Conservation (phyloP, 805 yeast species). For the Lipomyces japonicus region DNA sequence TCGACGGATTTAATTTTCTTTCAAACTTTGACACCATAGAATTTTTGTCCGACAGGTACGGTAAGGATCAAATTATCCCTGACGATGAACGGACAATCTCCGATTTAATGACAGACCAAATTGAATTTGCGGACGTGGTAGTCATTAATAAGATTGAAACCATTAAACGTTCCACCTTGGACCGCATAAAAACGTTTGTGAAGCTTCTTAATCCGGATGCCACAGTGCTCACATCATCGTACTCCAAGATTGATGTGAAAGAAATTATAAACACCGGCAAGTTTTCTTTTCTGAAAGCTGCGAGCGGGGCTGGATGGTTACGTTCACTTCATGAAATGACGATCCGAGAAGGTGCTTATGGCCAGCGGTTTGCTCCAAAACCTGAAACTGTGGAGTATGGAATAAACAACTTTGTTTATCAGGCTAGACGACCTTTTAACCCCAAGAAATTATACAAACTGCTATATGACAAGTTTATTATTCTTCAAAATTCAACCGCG, state of each 20-base stretch:
- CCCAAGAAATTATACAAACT: slow-evolving; percentile 43
- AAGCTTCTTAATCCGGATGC: slow-evolving; percentile 45
- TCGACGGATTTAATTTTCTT: slow-evolving; percentile 44
- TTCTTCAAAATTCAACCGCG: slow-evolving; percentile 30
- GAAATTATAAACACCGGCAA: slow-evolving; percentile 41
- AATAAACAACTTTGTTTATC: slow-evolving; percentile 44
- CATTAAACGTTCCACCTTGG: slow-evolving; percentile 34
- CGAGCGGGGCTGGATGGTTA: slow-evolving; percentile 47
- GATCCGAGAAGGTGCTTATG: slow-evolving; percentile 38
- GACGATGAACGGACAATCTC: slow-evolving; percentile 47
- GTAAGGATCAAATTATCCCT: no score
- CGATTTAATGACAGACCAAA: slow-evolving; percentile 47
- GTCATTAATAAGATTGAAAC: slow-evolving; percentile 42
- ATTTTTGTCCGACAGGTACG: slow-evolving; percentile 42
- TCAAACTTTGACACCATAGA: slow-evolving; percentile 46
- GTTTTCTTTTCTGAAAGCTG: slow-evolving; percentile 44
- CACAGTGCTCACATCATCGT: slow-evolving; percentile 40
- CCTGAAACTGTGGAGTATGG: slow-evolving; percentile 50
- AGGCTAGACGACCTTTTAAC: slow-evolving; percentile 45
- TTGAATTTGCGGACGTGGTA: slow-evolving; percentile 48
- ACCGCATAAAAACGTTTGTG: slow-evolving; percentile 39
- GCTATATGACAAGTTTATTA: slow-evolving; percentile 40
- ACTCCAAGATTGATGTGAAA: slow-evolving; percentile 40
- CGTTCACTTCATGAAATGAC: slow-evolving; percentile 43
- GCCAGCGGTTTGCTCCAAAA: slow-evolving; percentile 39